Percentiles rank a stretch among this genome's conserved stretches.
phyloP scores from a whole-genome alignment of 345 rosid genomes.

The Arabis hirsuta region DNA sequence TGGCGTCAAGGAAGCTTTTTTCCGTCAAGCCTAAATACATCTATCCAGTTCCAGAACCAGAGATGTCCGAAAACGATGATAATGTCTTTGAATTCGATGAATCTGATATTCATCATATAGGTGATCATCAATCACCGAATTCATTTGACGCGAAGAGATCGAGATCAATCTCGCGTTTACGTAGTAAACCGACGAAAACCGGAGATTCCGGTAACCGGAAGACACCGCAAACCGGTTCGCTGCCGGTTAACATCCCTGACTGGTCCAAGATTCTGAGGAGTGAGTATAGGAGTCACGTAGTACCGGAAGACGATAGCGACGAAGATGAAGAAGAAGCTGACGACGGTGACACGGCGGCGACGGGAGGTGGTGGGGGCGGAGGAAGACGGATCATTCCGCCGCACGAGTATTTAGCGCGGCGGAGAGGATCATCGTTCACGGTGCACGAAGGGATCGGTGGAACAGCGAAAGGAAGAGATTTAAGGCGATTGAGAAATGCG shows the following conservation, averaged over 20 bases:
- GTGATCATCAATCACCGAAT: constrained; percentile 30
- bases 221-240: constrained; percentile 48
- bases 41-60: constrained; percentile 48
- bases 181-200: constrained; percentile 47
- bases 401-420: constrained; percentile 62
- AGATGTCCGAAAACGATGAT: constrained; percentile 30
- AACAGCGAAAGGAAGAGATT: constrained; percentile 67
- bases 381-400: constrained; percentile 52
- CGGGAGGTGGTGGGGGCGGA: no score
- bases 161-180: constrained; percentile 45
- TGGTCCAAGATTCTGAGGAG: constrained; percentile 77
- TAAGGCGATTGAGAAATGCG: constrained; percentile 60
- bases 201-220: constrained; percentile 29
- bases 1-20: constrained; percentile 63
- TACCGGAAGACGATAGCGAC: constrained; percentile 43
- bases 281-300: constrained; percentile 45
- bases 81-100: constrained; percentile 63
- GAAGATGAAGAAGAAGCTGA: constrained; percentile 37
- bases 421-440: constrained; percentile 62
- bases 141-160: constrained; percentile 47
- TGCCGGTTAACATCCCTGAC: constrained; percentile 78
- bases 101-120: constrained; percentile 52
- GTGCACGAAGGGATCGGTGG: constrained; percentile 60
- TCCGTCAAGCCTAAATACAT: constrained; percentile 51
- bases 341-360: constrained; percentile 5